phyloP scores from a whole-genome alignment of 495 filamentous ascomycete species.

The Penicillium roqueforti region DNA sequence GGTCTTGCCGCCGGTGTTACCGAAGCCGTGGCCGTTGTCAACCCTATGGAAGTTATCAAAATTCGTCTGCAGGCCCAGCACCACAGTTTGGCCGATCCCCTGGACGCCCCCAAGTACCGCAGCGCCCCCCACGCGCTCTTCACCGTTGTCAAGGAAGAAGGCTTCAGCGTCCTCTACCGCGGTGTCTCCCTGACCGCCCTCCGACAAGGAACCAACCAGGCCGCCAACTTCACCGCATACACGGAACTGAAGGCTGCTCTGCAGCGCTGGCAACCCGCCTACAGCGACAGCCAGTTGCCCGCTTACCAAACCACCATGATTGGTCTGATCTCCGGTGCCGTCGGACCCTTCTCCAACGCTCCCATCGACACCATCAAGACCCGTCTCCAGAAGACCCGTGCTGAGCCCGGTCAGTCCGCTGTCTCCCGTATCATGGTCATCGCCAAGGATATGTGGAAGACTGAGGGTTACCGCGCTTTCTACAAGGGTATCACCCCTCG shows the following conservation, averaged over 20 bases:
- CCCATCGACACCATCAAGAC: constrained; percentile 99
- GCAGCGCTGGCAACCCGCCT: constrained; percentile 61
- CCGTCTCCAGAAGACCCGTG: constrained; percentile 83
- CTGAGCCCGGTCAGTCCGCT: constrained; percentile 73
- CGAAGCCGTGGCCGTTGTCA: constrained; percentile 92
- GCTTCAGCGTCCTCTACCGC: constrained; percentile 78
- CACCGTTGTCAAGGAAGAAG: constrained; percentile 89
- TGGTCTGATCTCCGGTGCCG: constrained; percentile 86
- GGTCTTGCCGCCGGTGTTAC: constrained; percentile 91
- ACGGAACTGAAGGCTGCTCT: constrained; percentile 82
- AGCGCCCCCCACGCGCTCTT: constrained; percentile 95
- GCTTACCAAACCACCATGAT: constrained; percentile 87
- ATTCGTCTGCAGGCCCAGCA: constrained; percentile 96
- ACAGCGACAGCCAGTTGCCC: constrained; percentile 61
- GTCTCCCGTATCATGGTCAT: constrained; percentile 72
- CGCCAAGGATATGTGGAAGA: constrained; percentile 90
- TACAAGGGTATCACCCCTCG: constrained; percentile 99
- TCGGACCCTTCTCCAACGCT: constrained; percentile 93
- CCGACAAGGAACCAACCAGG: constrained; percentile 94
- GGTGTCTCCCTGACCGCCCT: constrained; percentile 91
- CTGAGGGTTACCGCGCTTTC: constrained; percentile 89
- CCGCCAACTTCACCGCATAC: constrained; percentile 98
- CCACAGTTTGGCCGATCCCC: constrained; percentile 88
- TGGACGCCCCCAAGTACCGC: constrained; percentile 91
- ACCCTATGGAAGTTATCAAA: constrained; percentile 98